These are phyloP conservation scores for Limonium bicolor DNA, from an alignment of 148 eudicot species.

Conservation along the genomic window DNA sequence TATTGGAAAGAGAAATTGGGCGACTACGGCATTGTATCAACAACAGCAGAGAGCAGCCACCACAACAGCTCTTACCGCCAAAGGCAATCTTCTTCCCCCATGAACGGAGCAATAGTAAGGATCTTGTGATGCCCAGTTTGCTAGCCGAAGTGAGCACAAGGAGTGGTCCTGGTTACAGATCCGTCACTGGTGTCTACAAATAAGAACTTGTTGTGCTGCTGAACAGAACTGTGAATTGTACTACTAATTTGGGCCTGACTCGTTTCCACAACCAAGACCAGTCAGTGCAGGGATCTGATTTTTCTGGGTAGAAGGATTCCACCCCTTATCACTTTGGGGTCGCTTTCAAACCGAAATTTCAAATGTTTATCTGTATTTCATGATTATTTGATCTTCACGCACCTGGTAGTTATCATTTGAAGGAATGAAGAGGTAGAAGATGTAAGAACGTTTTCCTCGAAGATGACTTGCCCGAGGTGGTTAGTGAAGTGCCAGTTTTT, in stretches of 20 bases:
- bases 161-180: constrained; percentile 35
- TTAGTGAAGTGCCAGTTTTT: constrained; percentile 12
- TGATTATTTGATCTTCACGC: constrained; percentile 21
- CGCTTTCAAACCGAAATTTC: constrained; percentile 14
- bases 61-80: constrained; percentile 26
- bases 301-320: constrained; percentile 7
- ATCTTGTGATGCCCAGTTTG: constrained; percentile 72
- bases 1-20: constrained; percentile 63
- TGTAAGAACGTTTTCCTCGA: constrained; percentile 11
- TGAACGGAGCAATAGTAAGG: constrained; percentile 57
- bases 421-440: too few species aligned
- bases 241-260: neutral
- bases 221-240: constrained; percentile 1
- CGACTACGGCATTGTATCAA: constrained; percentile 62
- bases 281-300: constrained; percentile 8
- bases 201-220: constrained; percentile 19
- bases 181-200: constrained; percentile 35
- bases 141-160: constrained; percentile 45
- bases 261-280: constrained; percentile 7
- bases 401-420: constrained; percentile 57
- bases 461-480: constrained; percentile 80
- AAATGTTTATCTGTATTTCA: constrained; percentile 1
- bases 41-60: constrained; percentile 41
- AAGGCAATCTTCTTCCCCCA: constrained; percentile 30
- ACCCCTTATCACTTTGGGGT: constrained; percentile 7